Evolutionary conservation across 805 yeast species (phyloP), one percentile per base, ranked within the genome.

Genomic region (Candida germanica): DNA sequence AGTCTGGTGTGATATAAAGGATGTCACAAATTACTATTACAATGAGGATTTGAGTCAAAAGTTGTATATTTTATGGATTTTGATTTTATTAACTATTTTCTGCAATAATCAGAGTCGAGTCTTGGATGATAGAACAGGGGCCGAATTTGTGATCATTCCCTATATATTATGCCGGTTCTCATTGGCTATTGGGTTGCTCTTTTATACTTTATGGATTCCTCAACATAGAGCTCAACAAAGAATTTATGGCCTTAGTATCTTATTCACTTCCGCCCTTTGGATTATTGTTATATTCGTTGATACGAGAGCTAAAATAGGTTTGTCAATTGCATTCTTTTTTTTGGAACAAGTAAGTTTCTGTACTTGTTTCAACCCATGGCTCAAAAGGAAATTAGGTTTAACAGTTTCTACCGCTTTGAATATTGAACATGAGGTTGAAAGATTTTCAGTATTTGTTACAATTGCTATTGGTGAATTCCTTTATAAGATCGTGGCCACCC

Each of bases 381-480:
- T 64, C 38, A 76, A 76, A 47, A 62, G 50, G 22, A n/a, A 53
- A 13, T 37, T 78, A 42, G 55, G 62, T 8, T 50, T 73, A 35
- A 64, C 61, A 10, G 69, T 65, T 37, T 69, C 81, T 8, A 77
- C 86, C 0, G 85, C 85, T 1, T 51, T 79, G 41, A 78, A 77
- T 49, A 75, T 80, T 38, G 84, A 79, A 44, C 85, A 80, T 49
- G 83, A 79, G 49, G 80, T 77, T 18, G 86, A 80, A 48, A 53
- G 86, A 37, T 67, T 64, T 47, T 66, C 73, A 2, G 75, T 79
- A 0, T 80, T 80, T 48, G 78, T 66, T 36, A 69, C 79, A 44
- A 79, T 80, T 54, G 83, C 83, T 4, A 66, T 80, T 43, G 86
- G 86, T 23, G 85, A 79, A 44, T 79, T 77, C 44, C 55, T 79